Percentiles rank a stretch among this genome's conserved stretches.
These are phyloP conservation scores for Teratosphaeriaceae sp. DNA, from an alignment of 2,329 filamentous ascomycete species.

Conservation along the genomic window DNA sequence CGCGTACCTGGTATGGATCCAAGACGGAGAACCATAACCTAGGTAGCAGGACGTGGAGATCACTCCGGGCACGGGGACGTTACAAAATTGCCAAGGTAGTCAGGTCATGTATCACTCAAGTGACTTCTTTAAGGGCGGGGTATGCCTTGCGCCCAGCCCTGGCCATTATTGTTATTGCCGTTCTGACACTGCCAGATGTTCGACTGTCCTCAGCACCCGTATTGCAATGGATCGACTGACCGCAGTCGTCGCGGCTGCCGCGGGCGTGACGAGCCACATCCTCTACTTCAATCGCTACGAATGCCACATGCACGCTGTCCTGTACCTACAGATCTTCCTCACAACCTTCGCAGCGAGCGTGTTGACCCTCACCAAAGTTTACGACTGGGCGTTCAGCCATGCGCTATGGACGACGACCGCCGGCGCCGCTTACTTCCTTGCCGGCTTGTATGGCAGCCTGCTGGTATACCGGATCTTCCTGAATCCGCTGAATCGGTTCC, in stretches of 20 bases:
- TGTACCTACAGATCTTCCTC: slow-evolving; percentile 19
- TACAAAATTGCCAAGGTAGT: no score
- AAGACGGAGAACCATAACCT: no score
- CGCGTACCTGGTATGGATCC: no score
- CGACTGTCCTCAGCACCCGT: no score
- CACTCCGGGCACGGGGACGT: no score
- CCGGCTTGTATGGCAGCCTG: slow-evolving; percentile 23
- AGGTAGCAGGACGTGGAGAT: no score
- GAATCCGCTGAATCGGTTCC: slow-evolving; percentile 29
- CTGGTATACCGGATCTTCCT: slow-evolving; percentile 30
- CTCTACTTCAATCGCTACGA: slow-evolving; percentile 23
- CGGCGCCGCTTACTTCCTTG: slow-evolving; percentile 8
- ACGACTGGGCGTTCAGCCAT: slow-evolving; percentile 6
- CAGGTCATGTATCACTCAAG: no score
- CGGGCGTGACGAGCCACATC: slow-evolving; percentile 15
- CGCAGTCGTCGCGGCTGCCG: neutral
- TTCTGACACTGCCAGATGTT: no score
- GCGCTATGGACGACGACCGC: slow-evolving; percentile 10
- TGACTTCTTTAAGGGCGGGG: no score
- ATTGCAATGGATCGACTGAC: neutral
- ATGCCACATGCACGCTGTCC: slow-evolving; percentile 22
- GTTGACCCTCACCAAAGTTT: slow-evolving; percentile 13
- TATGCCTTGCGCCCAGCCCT: no score
- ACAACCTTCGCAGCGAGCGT: slow-evolving; percentile 11
- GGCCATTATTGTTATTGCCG: no score